Base-by-base conservation (phyloP, 805 yeast genomes). In the Yamadazyma ubonensis region DNA sequence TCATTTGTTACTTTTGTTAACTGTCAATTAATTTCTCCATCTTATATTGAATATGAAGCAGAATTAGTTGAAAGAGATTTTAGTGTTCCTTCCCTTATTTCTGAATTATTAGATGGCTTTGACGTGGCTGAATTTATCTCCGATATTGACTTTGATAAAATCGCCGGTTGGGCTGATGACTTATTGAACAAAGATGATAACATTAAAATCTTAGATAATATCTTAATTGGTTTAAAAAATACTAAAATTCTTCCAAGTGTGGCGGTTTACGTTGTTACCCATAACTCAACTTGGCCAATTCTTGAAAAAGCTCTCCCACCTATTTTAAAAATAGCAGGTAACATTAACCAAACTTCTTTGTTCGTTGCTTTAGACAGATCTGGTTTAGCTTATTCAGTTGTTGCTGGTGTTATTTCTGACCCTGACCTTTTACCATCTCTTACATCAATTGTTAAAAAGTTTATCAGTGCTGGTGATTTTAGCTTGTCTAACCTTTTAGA, bases 361-460 rank as follows among this genome's bases (percentile, higher is more conserved):
- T 60, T 54, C 36, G 53, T 49, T 35, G 64, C 63, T 5, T 55
- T 61, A 38, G 61, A 59, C 39, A 43, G 52, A 27, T 59, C 65
- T 16, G 59, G 59, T 2, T 57, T 61, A 43, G 59, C 54, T 10
- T 61, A 59, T 36, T 44, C 52, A 5, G 39, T 59, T 35, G 44
- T 59, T 41, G 55, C 61, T 8, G 53, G 54, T 26, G 29, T 49
- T 19, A 26, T 59, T 18, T 50, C 53, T 33, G 54, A 54, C 40
- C 44, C 51, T 2, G 44, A 49, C 9, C 48, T 54, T 22, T 45
- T 60, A 27, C 63, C 67, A 39, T 49, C 59, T 18, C 41, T 57
- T 16, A 43, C 52, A 31, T 23, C 29, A 2, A 52, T 60, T 29
- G 52, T 46, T 25, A 48, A 46, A 32, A 51, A 54, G 29, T 41